Conservation (phyloP, 1,284 basidiomycete genomes). For the Trichosporon faecale region DNA sequence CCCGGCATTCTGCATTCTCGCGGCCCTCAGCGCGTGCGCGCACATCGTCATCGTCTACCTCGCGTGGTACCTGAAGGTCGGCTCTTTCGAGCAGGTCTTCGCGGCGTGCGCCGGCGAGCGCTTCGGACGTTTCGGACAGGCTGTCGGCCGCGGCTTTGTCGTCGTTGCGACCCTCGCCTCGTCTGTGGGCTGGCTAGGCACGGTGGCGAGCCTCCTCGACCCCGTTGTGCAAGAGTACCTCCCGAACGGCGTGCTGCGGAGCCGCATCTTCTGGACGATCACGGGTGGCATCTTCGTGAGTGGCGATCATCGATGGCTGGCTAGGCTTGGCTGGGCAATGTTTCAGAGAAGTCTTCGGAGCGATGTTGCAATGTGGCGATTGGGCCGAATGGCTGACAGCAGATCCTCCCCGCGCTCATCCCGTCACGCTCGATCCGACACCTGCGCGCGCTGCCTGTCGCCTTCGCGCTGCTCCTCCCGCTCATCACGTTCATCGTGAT, state of each 20-base stretch:
- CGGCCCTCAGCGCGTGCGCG: constrained; percentile 44
- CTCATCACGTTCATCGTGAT: constrained; percentile 49
- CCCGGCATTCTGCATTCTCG: constrained; percentile 44
- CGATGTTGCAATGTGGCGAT: background rate
- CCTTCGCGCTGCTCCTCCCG: constrained; percentile 43
- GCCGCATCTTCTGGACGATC: constrained; percentile 42
- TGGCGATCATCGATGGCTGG: background rate
- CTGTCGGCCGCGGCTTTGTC: constrained; percentile 41
- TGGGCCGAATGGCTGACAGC: constrained; percentile 8
- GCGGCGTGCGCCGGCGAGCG: constrained; percentile 37
- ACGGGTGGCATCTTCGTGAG: constrained; percentile 37
- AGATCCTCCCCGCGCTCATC: constrained; percentile 44
- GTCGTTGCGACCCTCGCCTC: constrained; percentile 39
- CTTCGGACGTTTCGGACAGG: constrained; percentile 40
- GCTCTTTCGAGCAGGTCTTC: constrained; percentile 50
- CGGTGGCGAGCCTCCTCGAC: constrained; percentile 38
- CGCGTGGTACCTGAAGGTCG: constrained; percentile 51
- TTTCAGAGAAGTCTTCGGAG: background rate
- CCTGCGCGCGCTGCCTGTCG: constrained; percentile 29
- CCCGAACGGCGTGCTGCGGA: constrained; percentile 31
- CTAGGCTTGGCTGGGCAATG: background rate
- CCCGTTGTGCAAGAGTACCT: constrained; percentile 40
- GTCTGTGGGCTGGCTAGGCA: constrained; percentile 43
- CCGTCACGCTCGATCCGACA: constrained; percentile 39
- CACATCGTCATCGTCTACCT: constrained; percentile 53